Evolutionary conservation across 2,329 filamentous ascomycete species (phyloP), one percentile per base, ranked within the genome.

Genomic region (Botrytis tulipae): DNA sequence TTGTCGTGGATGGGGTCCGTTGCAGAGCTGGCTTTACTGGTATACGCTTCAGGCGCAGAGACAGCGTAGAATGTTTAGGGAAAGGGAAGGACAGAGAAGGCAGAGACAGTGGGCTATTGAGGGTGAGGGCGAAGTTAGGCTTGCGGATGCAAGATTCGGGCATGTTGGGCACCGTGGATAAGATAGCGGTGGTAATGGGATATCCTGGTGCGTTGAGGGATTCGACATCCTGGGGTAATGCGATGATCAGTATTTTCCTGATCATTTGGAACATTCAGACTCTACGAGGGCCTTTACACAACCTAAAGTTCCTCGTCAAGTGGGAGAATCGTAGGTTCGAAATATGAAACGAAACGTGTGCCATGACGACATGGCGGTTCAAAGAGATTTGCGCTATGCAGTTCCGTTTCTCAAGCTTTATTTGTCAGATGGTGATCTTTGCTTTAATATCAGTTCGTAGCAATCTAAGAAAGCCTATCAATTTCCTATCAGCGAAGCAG

Each of bases 11-110:
- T 72, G 71, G 71, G 71, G 71, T 16, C 71, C 71, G 20, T 14
- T 72, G 42, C 71, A 72, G 51, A 68, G 62, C 18, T 72, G 71
- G 48, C 20, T 72, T 20, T 72, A 20, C 32, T 12, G 37, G 7
- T 22, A 29, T 44, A 32, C 16, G 12, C 40, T 68, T 29, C 35
- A 40, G 40, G 51, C n/a, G 16, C 57, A 40, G n/a, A 60, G 40
- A 6, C 35, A 59, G 16, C 46, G 32, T 40, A n/a, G 2, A 3
- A 25, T 29, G 22, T 60, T 10, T 59, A n/a, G 44, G 22, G 16
- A 63, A 25, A 35, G 67, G 67, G 40, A 37, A n/a, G 10, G 12
- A 0, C 66, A 37, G 42, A 71, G 66, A 32, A 51, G 66, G 10
- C 66, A 57, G 48, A 32, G 35, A n/a, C 48, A 57, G 10, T 68